A percentile compares a stretch with the other conserved stretches of the same genome.
phyloP scores from a whole-genome alignment of 208 protist genomes.

The Tritrichomonas foetus region DNA sequence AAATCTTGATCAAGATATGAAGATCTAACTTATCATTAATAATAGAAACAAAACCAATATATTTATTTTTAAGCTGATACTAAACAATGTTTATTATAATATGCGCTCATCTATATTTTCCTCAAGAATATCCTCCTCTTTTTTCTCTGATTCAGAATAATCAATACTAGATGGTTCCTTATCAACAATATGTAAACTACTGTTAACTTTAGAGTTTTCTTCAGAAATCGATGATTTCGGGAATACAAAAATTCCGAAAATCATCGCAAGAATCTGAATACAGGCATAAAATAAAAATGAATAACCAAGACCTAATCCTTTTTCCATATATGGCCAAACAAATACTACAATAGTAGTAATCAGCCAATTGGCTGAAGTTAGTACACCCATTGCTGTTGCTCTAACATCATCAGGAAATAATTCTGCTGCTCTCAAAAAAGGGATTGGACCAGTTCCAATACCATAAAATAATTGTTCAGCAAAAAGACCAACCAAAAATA shows the following conservation, averaged over 20 bases:
- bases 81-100: too few species aligned
- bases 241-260: not conserved
- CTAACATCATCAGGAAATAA: not conserved
- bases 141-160: too few species aligned
- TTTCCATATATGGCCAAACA: not conserved
- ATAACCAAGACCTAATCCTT: not conserved
- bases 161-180: too few species aligned
- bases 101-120: too few species aligned
- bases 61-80: too few species aligned
- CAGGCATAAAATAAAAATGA: not conserved
- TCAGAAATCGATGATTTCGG: too few species aligned
- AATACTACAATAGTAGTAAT: not conserved
- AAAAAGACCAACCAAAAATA: conserved; percentile 14
- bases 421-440: not conserved
- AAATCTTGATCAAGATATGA: too few species aligned
- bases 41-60: too few species aligned
- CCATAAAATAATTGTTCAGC: not conserved
- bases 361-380: not conserved
- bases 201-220: too few species aligned
- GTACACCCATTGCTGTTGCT: not conserved
- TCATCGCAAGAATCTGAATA: not conserved
- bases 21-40: too few species aligned
- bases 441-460: conserved; percentile 23
- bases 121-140: too few species aligned
- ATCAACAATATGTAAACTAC: too few species aligned